phyloP scores from a whole-genome alignment of 805 yeast species.

The Cyberlindnera mississippiensis region DNA sequence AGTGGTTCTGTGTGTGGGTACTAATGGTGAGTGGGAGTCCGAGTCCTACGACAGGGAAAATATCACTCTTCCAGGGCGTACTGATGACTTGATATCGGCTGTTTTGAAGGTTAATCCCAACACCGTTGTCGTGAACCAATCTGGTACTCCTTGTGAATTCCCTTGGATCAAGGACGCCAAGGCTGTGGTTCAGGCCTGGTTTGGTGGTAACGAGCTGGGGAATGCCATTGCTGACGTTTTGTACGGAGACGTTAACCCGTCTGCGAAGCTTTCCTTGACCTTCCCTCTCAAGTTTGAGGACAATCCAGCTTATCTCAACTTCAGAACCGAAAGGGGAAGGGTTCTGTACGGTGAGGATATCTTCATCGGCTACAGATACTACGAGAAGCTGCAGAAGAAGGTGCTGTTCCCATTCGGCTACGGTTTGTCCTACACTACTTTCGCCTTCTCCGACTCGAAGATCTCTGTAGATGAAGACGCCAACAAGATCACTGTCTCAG shows the following conservation, averaged over 20 bases:
- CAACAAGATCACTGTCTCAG: slow-evolving; percentile 29
- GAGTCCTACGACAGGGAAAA: slow-evolving; percentile 54
- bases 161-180: slow-evolving; percentile 48
- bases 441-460: slow-evolving; percentile 37
- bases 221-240: slow-evolving; percentile 59
- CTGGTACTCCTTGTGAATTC: slow-evolving; percentile 59
- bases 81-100: slow-evolving; percentile 43
- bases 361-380: slow-evolving; percentile 58
- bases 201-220: slow-evolving; percentile 57
- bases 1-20: slow-evolving; percentile 47
- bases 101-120: slow-evolving; percentile 46
- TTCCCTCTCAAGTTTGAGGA: slow-evolving; percentile 50
- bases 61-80: slow-evolving; percentile 49
- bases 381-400: slow-evolving; percentile 45
- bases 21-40: slow-evolving; percentile 53
- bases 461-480: slow-evolving; percentile 30
- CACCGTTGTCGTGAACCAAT: slow-evolving; percentile 51
- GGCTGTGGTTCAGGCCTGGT: slow-evolving; percentile 51
- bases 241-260: slow-evolving; percentile 51
- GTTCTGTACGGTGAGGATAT: slow-evolving; percentile 62
- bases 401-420: slow-evolving; percentile 58
- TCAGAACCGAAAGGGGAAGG: slow-evolving; percentile 47
- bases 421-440: slow-evolving; percentile 58
- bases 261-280: slow-evolving; percentile 53
- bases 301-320: slow-evolving; percentile 53